Percentiles rank a stretch among this genome's conserved stretches.
Evolutionary conservation across 805 yeast genomes (phyloP).

Genomic region (Starmerella floris): DNA sequence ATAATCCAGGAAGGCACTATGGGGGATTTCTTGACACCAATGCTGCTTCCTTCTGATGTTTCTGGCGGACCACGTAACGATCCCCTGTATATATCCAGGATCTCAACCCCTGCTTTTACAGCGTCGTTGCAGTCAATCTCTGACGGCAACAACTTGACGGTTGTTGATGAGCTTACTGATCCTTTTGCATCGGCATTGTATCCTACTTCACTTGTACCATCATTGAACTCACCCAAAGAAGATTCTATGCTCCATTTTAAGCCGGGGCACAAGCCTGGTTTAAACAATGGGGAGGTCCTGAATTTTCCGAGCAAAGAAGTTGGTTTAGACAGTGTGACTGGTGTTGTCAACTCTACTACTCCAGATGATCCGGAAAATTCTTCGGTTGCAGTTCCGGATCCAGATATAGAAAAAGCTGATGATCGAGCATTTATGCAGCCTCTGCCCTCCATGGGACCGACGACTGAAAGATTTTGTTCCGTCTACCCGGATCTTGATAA

Average conservation of each 20-base stretch:
- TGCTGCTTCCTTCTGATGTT: neutral
- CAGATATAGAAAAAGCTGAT: neutral
- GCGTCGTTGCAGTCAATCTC: no score
- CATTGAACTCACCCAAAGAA: neutral
- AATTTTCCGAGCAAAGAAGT: neutral
- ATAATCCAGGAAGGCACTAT: neutral
- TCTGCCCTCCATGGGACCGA: slow-evolving; percentile 1
- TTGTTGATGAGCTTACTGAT: slow-evolving; percentile 2
- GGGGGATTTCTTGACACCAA: neutral
- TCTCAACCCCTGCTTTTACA: no score
- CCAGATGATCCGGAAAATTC: neutral
- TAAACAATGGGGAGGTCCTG: neutral
- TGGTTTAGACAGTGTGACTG: neutral
- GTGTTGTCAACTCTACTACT: neutral
- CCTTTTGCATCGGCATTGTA: slow-evolving; percentile 4
- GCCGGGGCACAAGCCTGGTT: neutral
- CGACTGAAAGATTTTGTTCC: slow-evolving; percentile 1
- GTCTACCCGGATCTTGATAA: slow-evolving; percentile 29
- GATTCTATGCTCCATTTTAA: neutral
- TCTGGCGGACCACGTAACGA: neutral
- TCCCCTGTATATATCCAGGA: neutral
- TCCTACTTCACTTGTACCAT: neutral
- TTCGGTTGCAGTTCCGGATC: neutral
- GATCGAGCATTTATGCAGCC: neutral
- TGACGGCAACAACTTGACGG: neutral